Conservation (phyloP, 768 basidiomycete species). For the Ephemerocybe angulata region DNA sequence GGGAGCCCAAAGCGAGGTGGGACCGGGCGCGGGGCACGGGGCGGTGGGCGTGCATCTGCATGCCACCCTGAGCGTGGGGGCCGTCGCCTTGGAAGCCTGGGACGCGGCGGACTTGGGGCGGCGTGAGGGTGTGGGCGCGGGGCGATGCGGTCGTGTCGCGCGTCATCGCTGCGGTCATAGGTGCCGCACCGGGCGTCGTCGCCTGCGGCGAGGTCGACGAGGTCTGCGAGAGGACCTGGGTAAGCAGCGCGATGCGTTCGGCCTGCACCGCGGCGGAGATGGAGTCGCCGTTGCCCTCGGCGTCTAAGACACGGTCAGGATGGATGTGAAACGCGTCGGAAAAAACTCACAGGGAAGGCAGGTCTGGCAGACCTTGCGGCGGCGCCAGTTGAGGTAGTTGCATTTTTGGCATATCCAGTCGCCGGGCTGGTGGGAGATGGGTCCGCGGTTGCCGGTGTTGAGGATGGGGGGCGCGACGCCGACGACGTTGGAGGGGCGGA, state of each 20-base stretch:
- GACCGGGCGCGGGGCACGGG: too few relatives aligned
- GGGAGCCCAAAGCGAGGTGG: not conserved
- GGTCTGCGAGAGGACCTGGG: constrained; percentile 64
- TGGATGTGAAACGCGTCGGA: too few relatives aligned
- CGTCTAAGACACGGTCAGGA: constrained; percentile 46
- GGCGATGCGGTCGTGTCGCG: constrained; percentile 15
- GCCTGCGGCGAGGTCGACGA: too few relatives aligned
- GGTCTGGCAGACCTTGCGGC: constrained; percentile 86
- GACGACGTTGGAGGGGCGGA: constrained; percentile 53
- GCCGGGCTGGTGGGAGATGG: constrained; percentile 81
- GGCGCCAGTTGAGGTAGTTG: constrained; percentile 84
- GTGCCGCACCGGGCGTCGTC: too few relatives aligned
- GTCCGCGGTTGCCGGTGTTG: constrained; percentile 85
- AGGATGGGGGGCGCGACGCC: constrained; percentile 67
- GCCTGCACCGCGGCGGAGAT: constrained; percentile 83
- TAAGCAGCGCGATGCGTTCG: constrained; percentile 77
- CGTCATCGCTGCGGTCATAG: constrained; percentile 6
- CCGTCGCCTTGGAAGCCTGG: not conserved
- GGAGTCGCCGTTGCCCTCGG: constrained; percentile 85
- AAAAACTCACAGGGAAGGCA: constrained; percentile 80
- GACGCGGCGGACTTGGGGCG: constrained; percentile 12
- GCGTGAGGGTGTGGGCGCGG: constrained; percentile 7
- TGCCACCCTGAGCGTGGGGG: not conserved
- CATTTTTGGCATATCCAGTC: constrained; percentile 85
- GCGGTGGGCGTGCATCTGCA: not conserved